Evolutionary conservation across 768 basidiomycete genomes (phyloP).

Genomic region (Pholiota conissans): DNA sequence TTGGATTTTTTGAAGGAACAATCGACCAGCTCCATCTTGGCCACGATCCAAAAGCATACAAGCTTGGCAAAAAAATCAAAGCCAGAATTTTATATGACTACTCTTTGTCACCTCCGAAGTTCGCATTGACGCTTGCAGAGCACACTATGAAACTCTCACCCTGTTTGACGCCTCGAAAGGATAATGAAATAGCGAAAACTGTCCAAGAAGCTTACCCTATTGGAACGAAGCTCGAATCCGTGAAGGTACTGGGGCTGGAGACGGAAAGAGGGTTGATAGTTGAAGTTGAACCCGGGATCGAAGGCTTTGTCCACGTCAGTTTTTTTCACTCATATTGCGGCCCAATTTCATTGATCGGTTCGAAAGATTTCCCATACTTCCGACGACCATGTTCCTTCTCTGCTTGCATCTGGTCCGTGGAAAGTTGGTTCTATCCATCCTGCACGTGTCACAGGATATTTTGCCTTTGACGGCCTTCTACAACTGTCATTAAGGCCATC

Average conservation of each 20-base stretch:
- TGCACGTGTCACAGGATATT: conserved; percentile 86
- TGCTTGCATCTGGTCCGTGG: conserved; percentile 80
- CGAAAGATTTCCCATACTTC: conserved; percentile 89
- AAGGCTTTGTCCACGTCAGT: conserved; percentile 88
- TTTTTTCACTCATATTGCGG: conserved; percentile 3
- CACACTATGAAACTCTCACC: conserved; percentile 64
- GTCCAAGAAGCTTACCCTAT: conserved; percentile 67
- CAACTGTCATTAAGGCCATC: conserved; percentile 86
- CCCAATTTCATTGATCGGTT: conserved; percentile 4
- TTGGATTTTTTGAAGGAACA: conserved; percentile 92
- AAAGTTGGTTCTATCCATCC: conserved; percentile 75
- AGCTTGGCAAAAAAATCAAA: conserved; percentile 75
- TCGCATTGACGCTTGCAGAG: conserved; percentile 74
- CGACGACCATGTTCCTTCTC: conserved; percentile 84
- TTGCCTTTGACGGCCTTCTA: conserved; percentile 82
- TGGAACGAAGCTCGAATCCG: conserved; percentile 69
- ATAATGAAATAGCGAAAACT: conserved; percentile 18
- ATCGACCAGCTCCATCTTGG: conserved; percentile 79
- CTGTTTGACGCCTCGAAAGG: conserved; percentile 29
- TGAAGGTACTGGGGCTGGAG: conserved; percentile 75
- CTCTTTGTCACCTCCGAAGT: conserved; percentile 72
- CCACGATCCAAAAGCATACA: conserved; percentile 46
- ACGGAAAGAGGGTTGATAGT: conserved; percentile 80
- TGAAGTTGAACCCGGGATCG: conserved; percentile 58
- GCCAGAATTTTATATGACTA: conserved; percentile 84